Evolutionary conservation across 1,284 basidiomycete genomes (phyloP).

Genomic region (Inonotus obliquus): DNA sequence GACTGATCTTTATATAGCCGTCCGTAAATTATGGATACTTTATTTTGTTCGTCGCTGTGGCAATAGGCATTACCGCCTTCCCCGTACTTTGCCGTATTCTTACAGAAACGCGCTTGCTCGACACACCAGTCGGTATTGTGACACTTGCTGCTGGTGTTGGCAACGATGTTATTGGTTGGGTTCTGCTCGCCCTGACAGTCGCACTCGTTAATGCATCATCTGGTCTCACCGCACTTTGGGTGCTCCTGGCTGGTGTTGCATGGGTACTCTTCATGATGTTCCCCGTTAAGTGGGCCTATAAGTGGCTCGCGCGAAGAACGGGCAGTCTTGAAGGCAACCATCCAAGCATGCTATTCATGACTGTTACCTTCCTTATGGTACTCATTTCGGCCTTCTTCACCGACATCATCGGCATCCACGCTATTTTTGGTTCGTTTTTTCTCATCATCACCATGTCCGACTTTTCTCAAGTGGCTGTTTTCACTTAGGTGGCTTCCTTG

Average conservation of each 20-base stretch:
- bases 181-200: constrained; percentile 50
- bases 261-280: constrained; percentile 59
- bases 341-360: constrained; percentile 78
- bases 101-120: constrained; percentile 40
- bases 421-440: constrained; percentile 50
- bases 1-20: constrained; percentile 1
- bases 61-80: constrained; percentile 61
- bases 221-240: constrained; percentile 56
- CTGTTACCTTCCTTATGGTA: constrained; percentile 70
- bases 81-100: constrained; percentile 64
- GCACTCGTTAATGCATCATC: constrained; percentile 57
- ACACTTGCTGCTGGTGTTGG: constrained; percentile 68
- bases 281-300: constrained; percentile 61
- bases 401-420: constrained; percentile 77
- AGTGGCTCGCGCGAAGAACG: constrained; percentile 63
- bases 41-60: constrained; percentile 64
- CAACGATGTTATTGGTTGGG: constrained; percentile 58
- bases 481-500: constrained; percentile 71
- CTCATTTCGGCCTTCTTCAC: constrained; percentile 83
- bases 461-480: neutral
- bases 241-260: constrained; percentile 52
- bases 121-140: constrained; percentile 64
- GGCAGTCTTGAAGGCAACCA: constrained; percentile 70
- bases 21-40: constrained; percentile 61
- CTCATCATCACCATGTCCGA: neutral